Percentiles rank a stretch among this genome's conserved stretches.
These are phyloP conservation scores for Trametes pubescens DNA, from an alignment of 1,284 basidiomycete genomes.

Conservation along the genomic window DNA sequence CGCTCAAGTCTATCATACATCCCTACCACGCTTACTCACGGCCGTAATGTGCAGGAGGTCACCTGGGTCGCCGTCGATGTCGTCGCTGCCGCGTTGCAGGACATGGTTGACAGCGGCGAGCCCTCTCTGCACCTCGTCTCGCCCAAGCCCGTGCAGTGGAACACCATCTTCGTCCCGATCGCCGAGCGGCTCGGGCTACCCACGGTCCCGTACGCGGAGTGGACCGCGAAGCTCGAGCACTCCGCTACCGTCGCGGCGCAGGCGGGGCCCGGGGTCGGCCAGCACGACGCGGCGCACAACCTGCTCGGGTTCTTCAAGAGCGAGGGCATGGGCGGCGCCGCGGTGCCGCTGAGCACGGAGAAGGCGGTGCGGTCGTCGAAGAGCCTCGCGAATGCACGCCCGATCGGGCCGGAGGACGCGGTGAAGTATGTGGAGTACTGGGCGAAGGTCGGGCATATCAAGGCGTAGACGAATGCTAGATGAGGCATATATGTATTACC, in stretches of 20 bases:
- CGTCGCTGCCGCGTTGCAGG: slow-evolving; percentile 32
- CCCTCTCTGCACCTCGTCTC: slow-evolving; percentile 40
- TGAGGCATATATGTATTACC: no score
- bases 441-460: slow-evolving; percentile 28
- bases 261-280: slow-evolving; percentile 12
- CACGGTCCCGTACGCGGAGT: slow-evolving; percentile 37
- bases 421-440: slow-evolving; percentile 31
- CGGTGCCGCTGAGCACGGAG: slow-evolving; percentile 28
- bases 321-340: slow-evolving; percentile 29
- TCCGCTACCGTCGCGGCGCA: slow-evolving; percentile 11
- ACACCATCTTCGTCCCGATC: slow-evolving; percentile 27
- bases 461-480: slow-evolving; percentile 1
- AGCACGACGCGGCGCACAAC: slow-evolving; percentile 25
- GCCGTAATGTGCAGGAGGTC: slow-evolving; percentile 12
- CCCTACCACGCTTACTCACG: no score
- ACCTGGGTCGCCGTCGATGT: slow-evolving; percentile 36
- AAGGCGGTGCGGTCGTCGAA: slow-evolving; percentile 27
- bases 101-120: slow-evolving; percentile 33
- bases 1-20: not conserved
- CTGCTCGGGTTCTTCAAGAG: slow-evolving; percentile 26
- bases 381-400: slow-evolving; percentile 21
- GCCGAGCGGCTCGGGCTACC: slow-evolving; percentile 34
- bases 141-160: slow-evolving; percentile 39
- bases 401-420: slow-evolving; percentile 29
- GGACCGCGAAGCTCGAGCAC: slow-evolving; percentile 30